Evolutionary conservation across 108 stramenopile genomes (phyloP).

Genomic region (Cyclotella cryptica): DNA sequence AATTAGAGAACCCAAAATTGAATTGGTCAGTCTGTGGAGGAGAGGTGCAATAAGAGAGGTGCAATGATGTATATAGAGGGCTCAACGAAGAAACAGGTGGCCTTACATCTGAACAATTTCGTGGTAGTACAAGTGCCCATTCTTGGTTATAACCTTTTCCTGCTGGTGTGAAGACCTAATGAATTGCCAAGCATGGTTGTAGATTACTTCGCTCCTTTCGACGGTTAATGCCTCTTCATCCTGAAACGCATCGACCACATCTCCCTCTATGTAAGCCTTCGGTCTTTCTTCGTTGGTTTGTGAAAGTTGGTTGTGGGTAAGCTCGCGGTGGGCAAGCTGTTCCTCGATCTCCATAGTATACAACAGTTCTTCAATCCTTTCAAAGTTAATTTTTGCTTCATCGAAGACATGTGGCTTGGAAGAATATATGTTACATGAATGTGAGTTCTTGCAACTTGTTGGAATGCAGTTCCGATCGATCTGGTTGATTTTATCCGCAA

Average conservation of each 20-base stretch:
- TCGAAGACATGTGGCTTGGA: not conserved
- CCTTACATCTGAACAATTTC: constrained; percentile 19
- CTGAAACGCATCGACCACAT: not conserved
- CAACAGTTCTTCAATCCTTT: constrained; percentile 13
- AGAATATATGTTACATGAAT: not conserved
- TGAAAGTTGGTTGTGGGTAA: not conserved
- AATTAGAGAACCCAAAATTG: constrained; percentile 4
- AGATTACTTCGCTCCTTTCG: not conserved
- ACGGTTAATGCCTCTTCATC: not conserved
- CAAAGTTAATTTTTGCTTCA: not conserved
- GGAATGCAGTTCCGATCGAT: not conserved
- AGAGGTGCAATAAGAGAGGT: not conserved
- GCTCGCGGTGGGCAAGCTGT: constrained; percentile 14
- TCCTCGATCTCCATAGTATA: constrained; percentile 23
- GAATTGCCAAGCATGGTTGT: not conserved
- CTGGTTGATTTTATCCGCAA: not conserved
- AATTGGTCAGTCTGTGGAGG: constrained; percentile 5
- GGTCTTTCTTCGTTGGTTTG: not conserved
- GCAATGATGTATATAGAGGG: not conserved
- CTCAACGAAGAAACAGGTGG: not conserved
- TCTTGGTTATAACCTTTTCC: constrained; percentile 2
- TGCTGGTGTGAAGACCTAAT: not conserved
- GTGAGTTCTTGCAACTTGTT: not conserved
- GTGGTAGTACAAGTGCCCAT: not conserved
- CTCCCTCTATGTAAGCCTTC: not conserved